Evolutionary conservation across 2,329 filamentous ascomycete species (phyloP), one percentile per base, ranked within the genome.

Genomic region (Penicillium sp.): DNA sequence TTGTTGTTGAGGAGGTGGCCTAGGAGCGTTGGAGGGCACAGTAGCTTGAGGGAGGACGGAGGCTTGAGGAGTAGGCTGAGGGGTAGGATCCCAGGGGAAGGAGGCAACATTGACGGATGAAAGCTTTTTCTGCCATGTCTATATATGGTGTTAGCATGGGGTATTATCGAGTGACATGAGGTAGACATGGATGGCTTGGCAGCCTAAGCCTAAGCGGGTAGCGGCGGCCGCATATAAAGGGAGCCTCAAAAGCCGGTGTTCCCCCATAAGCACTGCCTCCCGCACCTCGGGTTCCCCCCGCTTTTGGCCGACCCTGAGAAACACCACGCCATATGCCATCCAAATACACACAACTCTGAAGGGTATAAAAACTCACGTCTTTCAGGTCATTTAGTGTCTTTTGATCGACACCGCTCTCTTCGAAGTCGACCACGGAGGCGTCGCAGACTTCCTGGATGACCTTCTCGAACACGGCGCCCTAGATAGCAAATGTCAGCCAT

Each of bases 101-200:
- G 83, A 79, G 53, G 94, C 94, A 55, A 97, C 87, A 60, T 88
- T 85, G 60, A 95, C 85, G 62, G 85, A 84, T 1, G 92, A 88
- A 31, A 99, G 81, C 74, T 95, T 96, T 64, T 86, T 81, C 79
- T 97, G 92, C 94, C 94, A 99, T 76, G 87, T 89, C 92, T 97
- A 69, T 56, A 41, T 8, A 38, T 49, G 18, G 31, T 42, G 50
- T 59, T 41, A 61, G 51, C 33, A 44, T n/a, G 22, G 18, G 43
- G 20, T 36, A n/a, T 45, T 10, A 43, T 49, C 27, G 49, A 51
- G 50, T 36, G 44, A 27, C 48, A 44, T 46, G 52, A 22, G 42
- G 45, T 46, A 54, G 50, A 54, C 50, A 50, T 53, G 56, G 54
- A 58, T 46, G 52, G 51, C 59, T 61, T 61, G 59, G 61, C 57